These are phyloP conservation scores for Scutellaria minor DNA, from an alignment of 257 asterid genomes.

Conservation along the genomic window DNA sequence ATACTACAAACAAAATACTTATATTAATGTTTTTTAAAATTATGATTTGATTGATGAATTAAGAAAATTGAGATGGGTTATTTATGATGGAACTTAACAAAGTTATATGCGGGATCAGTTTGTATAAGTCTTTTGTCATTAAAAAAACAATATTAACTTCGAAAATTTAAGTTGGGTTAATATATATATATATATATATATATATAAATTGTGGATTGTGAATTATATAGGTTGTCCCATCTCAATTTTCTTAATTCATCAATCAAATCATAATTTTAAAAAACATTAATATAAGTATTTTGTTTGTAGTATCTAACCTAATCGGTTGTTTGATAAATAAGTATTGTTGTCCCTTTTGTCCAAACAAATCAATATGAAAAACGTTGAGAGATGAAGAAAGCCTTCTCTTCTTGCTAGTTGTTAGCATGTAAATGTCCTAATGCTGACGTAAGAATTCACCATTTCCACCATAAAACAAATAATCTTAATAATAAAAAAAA, in stretches of 20 bases:
- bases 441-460: constrained; percentile 27
- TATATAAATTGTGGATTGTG: too few relatives aligned
- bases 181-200: too few relatives aligned
- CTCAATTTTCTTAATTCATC: too few relatives aligned
- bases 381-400: background rate
- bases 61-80: too few relatives aligned
- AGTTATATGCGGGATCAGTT: too few relatives aligned
- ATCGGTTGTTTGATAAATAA: constrained; percentile 1
- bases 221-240: too few relatives aligned
- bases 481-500: background rate
- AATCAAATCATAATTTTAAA: background rate
- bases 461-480: constrained; percentile 1
- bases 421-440: constrained; percentile 24
- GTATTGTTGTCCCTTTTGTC: constrained; percentile 11
- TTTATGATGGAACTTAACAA: too few relatives aligned
- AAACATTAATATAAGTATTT: background rate
- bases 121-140: too few relatives aligned
- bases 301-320: background rate
- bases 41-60: background rate
- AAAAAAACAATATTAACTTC: too few relatives aligned
- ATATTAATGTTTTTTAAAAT: background rate
- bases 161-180: too few relatives aligned
- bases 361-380: background rate
- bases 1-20: background rate
- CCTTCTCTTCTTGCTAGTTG: background rate